Evolutionary conservation across 2,329 filamentous ascomycete genomes (phyloP), one percentile per base, ranked within the genome.

Genomic region (Claviceps sp.): DNA sequence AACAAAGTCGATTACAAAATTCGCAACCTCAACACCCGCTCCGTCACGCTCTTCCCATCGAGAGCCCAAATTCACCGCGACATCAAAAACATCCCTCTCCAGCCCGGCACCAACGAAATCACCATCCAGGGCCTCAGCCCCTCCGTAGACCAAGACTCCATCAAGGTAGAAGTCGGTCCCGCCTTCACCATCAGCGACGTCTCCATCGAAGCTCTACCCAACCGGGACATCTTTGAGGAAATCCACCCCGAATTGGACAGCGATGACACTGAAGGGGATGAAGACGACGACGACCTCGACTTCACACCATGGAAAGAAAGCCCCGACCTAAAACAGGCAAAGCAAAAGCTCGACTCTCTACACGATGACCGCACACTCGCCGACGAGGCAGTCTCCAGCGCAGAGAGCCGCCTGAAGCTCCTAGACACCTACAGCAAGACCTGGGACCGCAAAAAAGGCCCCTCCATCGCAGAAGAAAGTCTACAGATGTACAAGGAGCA

Each of bases 11-110:
- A 77, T 54, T 81, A 80, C 62, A 71, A 72, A 37, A 64, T 85
- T 55, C 73, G 75, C 44, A 73, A 81, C 48, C 67, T 85, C 34
- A 60, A 68, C 8, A 84, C 82, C 38, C 76, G 77, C 48, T 76
- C 75, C 0, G 81, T 87, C 16, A 81, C 76, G 0, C 71, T 87
- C 42, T 84, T 82, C 54, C 81, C 82, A 0, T 70, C 70, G 2
- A 70, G 76, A 56, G 82, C 82, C 1, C 80, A 82, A 47, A 64
- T 85, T 34, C 71, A 77, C 13, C 74, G 81, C 26, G 77, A 83
- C 50, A 74, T 85, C 60, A 75, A 74, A 53, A 66, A 76, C 56
- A 67, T 84, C 16, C 26, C 52, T 42, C 59, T 66, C 39, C 61
- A 62, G 70, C 70, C 75, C 34, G 80, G 80, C 19, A 64, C 70